Evolutionary conservation across 2,329 filamentous ascomycete genomes (phyloP), one percentile per base, ranked within the genome.

Genomic region (Dothistroma pini): DNA sequence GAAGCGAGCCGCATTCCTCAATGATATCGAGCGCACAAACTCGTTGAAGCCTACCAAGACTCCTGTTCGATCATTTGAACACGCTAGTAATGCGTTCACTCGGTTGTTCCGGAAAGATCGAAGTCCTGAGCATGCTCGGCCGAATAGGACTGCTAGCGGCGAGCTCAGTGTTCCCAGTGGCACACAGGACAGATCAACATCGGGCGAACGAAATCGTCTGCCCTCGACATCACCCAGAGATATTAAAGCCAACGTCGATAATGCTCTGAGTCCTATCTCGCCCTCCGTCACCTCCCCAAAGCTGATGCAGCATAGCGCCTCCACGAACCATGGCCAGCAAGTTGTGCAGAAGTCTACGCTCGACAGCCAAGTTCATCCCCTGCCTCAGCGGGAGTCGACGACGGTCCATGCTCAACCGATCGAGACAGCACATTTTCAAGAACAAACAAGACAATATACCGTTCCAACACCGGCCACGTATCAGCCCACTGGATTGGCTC

Each of bases 21-120:
- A 66, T 53, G 68, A 68, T 35, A 66, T 71, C 57, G 71, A 73
- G 57, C 61, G 60, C 22, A 67, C 66, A 19, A 65, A 66, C 44
- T 69, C 68, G 16, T 63, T 75, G 50, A 68, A 69, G 44, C 51
- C 66, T 47, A 68, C 67, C 52, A 74, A 72, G 58, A 69, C 68
- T 63, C 71, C 74, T 32, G 74, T 76, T 14, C 68, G 74, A 54
- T 66, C 74, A 19, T 76, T 76, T 62, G 74, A 76, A 57, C 74
- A 74, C 59, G 74, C 74, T 67, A 75, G 71, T 57, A 74, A 71
- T 54, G 74, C 73, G 54, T 75, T 75, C 66, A 74, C 72, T 8
- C 70, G 70, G 58, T 68, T 76, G 9, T 76, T 76, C 65, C 71
- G 70, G 61, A 69, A 69, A 53, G 68, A 70, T 48, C 60, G 57